Evolutionary conservation across 345 rosid species (phyloP).

Genomic region (Brassica carinata): DNA sequence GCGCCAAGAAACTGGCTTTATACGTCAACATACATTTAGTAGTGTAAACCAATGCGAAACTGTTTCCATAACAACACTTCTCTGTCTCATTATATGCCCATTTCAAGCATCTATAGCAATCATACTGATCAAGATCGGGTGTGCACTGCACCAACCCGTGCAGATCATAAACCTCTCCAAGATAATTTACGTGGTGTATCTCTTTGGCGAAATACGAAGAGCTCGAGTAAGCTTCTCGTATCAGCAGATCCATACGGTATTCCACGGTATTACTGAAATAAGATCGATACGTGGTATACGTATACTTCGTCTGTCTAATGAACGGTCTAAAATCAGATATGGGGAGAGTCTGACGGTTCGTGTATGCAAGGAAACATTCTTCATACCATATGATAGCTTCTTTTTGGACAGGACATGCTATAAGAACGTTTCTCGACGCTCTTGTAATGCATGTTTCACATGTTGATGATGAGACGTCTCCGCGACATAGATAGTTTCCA

Average conservation of each 20-base stretch:
- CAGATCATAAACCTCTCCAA: slow-evolving; percentile 18
- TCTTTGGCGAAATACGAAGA: slow-evolving; percentile 21
- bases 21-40: slow-evolving; percentile 20
- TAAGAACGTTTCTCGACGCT: background rate
- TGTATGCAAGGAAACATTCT: background rate
- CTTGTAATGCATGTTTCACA: slow-evolving; percentile 1
- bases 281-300: slow-evolving; percentile 7
- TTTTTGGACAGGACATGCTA: slow-evolving; percentile 3
- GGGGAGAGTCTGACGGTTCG: background rate
- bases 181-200: background rate
- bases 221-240: slow-evolving; percentile 29
- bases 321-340: background rate
- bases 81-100: slow-evolving; percentile 19
- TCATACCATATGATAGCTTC: background rate
- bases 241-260: slow-evolving; percentile 6
- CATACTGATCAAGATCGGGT: slow-evolving; percentile 17
- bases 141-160: slow-evolving; percentile 21
- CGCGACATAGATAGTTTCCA: slow-evolving; percentile 4
- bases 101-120: slow-evolving; percentile 27
- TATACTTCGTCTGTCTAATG: background rate
- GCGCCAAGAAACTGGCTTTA: background rate
- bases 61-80: slow-evolving; percentile 12
- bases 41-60: slow-evolving; percentile 10
- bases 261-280: background rate
- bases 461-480: background rate